Percentiles rank a stretch among this genome's conserved stretches.
These are phyloP conservation scores for Rhodotorula kratochvilovae DNA, from an alignment of 768 basidiomycete species.

Conservation along the genomic window DNA sequence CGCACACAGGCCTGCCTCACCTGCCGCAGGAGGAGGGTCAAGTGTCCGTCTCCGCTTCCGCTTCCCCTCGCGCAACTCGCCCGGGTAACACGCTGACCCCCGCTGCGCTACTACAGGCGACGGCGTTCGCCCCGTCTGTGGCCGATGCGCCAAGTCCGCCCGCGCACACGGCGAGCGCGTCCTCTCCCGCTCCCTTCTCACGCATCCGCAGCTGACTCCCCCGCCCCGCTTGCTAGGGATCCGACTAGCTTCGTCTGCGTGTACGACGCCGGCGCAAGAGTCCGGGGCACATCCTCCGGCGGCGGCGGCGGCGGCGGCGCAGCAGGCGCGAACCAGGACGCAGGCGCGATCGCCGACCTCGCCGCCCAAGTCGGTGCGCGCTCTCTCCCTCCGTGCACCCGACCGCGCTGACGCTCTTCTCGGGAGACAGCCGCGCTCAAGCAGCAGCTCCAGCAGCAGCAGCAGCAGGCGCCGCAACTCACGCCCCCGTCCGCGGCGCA, in stretches of 20 bases:
- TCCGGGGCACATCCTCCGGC: background rate
- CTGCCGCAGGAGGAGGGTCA: constrained; percentile 4
- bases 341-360: background rate
- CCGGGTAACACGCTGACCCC: background rate
- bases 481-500: background rate
- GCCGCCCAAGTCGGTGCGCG: constrained; percentile 3
- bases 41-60: background rate
- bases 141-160: background rate
- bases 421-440: background rate
- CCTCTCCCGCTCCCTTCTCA: too few relatives aligned
- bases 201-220: background rate
- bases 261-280: background rate
- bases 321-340: background rate
- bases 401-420: background rate
- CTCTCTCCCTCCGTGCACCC: too few relatives aligned
- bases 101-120: background rate
- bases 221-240: too few relatives aligned
- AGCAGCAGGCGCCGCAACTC: background rate
- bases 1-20: constrained; percentile 9
- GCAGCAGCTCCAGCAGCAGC: background rate
- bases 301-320: background rate
- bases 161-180: constrained; percentile 11
- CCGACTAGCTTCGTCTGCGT: background rate
- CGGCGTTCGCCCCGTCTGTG: background rate
- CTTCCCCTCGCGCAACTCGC: background rate